Evolutionary conservation across 345 rosid genomes (phyloP), one percentile per base, ranked within the genome.

Genomic region (Eutrema japonicum): DNA sequence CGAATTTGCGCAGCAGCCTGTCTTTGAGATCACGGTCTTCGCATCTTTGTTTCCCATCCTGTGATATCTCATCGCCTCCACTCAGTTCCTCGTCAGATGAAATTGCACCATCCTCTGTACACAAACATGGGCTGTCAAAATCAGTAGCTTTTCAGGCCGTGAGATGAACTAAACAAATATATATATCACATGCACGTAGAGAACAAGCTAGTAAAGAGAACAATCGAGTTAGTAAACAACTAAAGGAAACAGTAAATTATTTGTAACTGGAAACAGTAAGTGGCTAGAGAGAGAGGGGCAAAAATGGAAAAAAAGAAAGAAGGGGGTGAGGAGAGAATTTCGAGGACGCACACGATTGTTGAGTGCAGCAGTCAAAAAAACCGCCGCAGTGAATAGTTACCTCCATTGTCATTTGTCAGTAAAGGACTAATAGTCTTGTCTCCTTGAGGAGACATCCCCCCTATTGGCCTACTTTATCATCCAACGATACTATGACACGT

Each of bases 31-130:
- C 86, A 43, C 83, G 80, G 47, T 87, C 93, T 33, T 87, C 91
- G 6, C 83, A 78, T 54, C 84, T 71, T 10, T 74, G 77, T 76
- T 78, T 83, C 14, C 80, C 85, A 51, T 85, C 87, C 3, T 83
- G 80, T 49, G 49, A 83, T 3, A 79, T 62, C 76, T 91, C 97
- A 70, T 70, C 80, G 18, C 88, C 93, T 48, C 87, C 92, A 47
- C 88, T 86, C 2, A 80, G 42, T 41, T 89, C 95, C 74, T 87
- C 97, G 1, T 86, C 97, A 1, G 95, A 87, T n/a, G 97, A 87
- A 14, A 41, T 52, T 13, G 70, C 92, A 63, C 84, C 87, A 10
- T 85, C 94, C 47, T 87, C 95, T 86, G 75, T 2, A 56, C 61
- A 49, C 12, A 61, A 30, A 38, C 3, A 41, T 6, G 8, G 26